Evolutionary conservation across 2,329 filamentous ascomycete species (phyloP), one percentile per base, ranked within the genome.

Genomic region (Neophaeococcomyces aloes): DNA sequence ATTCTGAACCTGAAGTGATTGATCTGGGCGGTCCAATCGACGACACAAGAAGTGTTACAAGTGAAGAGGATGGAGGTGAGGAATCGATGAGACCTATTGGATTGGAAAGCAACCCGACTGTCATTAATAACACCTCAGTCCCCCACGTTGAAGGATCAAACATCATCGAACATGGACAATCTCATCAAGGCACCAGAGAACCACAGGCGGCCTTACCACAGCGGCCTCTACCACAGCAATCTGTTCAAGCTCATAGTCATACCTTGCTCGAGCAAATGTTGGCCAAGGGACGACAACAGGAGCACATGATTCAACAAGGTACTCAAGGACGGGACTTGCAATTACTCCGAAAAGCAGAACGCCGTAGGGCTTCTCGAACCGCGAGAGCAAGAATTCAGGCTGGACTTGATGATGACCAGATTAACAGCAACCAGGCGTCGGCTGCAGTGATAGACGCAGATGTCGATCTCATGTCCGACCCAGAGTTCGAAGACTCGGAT

Each of bases 51-150:
- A 38, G 36, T 21, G 15, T 29, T 30, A 40, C 29, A 7, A 52
- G 50, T 21, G 50, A 52, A 42, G 48, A 52, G 37, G 45, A 52
- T 8, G 45, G 47, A 13, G 50, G 50, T 14, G 50, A 39, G 2
- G 42, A 52, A 11, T 47, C n/a, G 21, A 23, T 38, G 35, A 11
- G 14, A 27, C 23, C 23, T 27, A 6, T 27, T 5, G 23, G 23
- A 10, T 10, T 27, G 5, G 23, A 27, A 27, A 10, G 10, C 23
- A 27, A 27, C 5, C 23, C 5, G 23, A 10, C n/a, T n/a, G n/a
- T n/a, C n/a, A n/a, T n/a, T n/a, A n/a, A n/a, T n/a, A n/a, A n/a
- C n/a, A n/a, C n/a, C n/a, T n/a, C n/a, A n/a, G n/a, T n/a, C n/a
- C n/a, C n/a, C n/a, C n/a, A n/a, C n/a, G n/a, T n/a, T n/a, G n/a